Evolutionary conservation across 192 early-diverging fungal species (phyloP), one percentile per base, ranked within the genome.

Genomic region (Backusella westeae): DNA sequence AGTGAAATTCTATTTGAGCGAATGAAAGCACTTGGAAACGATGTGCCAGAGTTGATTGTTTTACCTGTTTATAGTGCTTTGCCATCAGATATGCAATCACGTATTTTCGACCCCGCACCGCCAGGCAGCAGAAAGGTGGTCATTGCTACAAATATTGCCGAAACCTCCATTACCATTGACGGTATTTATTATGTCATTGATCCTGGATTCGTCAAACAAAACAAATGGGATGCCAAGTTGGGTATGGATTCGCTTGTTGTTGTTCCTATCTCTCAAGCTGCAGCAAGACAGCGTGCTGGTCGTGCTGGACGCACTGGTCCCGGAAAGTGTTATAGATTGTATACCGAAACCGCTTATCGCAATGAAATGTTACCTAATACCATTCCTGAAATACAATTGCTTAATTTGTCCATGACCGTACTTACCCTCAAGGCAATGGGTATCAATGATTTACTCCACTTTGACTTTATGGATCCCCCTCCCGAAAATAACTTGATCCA

Each of bases 381-480:
- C 3, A 91, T 98, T 26, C 98, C 98, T 15, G 97, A 99, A 86
- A 99, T 99, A 78, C 98, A 99, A 84, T 90, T 96, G 49, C 94
- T 95, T 34, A 99, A 99, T 78, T 84, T 99, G 72, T 90, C 94
- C 17, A 94, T 93, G 85, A 94, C 92, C 2, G 96, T 98, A 7
- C 84, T 99, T 78, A 89, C 96, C 42, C 87, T 99, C 32, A 98
- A 98, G 83, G 94, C 96, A 2, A 94, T 99, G 81, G 98, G 98
- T 63, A 93, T 99, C 76, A 89, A 94, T 68, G 91, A 96, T 78
- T 69, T 99, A 77, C 88, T 98, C 35, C 91, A 93, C 75, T 99
- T 99, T 82, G 97, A 98, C 73, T 98, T 99, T 79, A 94, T 99
- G 92, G 98, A 99, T 78, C 95, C 97, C 12, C 98, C 98, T 26